Evolutionary conservation across 805 yeast genomes (phyloP).

Genomic region (Barnettozyma siamensis): DNA sequence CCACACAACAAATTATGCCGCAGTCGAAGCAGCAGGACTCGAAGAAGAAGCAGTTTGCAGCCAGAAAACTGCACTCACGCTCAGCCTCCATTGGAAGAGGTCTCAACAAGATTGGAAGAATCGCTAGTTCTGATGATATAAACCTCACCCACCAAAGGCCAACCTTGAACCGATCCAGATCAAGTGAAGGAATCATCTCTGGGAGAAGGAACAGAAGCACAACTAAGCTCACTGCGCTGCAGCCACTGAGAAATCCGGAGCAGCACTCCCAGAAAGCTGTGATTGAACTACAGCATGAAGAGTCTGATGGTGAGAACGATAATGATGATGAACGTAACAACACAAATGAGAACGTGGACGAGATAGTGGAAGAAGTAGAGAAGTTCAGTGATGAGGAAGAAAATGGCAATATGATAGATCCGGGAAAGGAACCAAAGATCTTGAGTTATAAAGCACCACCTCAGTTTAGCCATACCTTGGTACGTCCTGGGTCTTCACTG

Average conservation of each 20-base stretch:
- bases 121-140: constrained; percentile 19
- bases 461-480: constrained; percentile 20
- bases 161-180: constrained; percentile 19
- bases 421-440: constrained; percentile 1
- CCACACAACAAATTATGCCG: constrained; percentile 6
- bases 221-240: constrained; percentile 19
- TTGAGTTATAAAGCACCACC: constrained; percentile 21
- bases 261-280: constrained; percentile 11
- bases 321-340: constrained; percentile 7
- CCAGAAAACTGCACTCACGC: constrained; percentile 17
- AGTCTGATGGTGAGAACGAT: constrained; percentile 10
- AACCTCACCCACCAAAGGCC: constrained; percentile 17
- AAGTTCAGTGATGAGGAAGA: constrained; percentile 19
- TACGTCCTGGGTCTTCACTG: constrained; percentile 9
- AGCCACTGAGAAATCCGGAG: constrained; percentile 21
- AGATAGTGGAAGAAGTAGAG: constrained; percentile 21
- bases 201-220: constrained; percentile 17
- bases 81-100: constrained; percentile 24
- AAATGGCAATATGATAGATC: not conserved
- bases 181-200: constrained; percentile 16
- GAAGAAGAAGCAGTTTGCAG: constrained; percentile 21
- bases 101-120: constrained; percentile 19
- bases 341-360: constrained; percentile 11
- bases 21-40: constrained; percentile 7
- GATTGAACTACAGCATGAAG: constrained; percentile 12